phyloP scores from a whole-genome alignment of 2,329 filamentous ascomycete genomes.

The Macrophomina phaseolina region DNA sequence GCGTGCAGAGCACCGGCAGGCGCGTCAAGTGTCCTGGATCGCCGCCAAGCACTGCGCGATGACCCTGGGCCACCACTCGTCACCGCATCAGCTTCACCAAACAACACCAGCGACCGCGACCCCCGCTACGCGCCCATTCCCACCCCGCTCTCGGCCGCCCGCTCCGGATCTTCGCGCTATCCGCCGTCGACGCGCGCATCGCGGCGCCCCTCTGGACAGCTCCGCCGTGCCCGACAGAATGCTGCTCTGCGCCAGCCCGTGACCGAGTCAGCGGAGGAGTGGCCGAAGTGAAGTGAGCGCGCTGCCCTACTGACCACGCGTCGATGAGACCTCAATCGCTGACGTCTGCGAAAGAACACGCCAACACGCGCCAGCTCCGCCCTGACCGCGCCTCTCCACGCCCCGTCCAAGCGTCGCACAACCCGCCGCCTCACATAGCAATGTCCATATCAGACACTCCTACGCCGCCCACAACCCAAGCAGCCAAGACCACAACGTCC shows the following conservation, averaged over 20 bases:
- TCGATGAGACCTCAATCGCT: not conserved
- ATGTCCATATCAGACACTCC: constrained; percentile 43
- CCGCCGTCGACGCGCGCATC: constrained; percentile 13
- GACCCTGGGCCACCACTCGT: constrained; percentile 26
- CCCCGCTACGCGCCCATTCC: constrained; percentile 15
- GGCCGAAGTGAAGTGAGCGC: constrained; percentile 26
- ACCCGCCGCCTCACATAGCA: constrained; percentile 26
- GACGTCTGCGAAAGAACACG: constrained; percentile 8
- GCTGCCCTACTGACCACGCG: not conserved
- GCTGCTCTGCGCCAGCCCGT: constrained; percentile 26
- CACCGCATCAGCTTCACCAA: constrained; percentile 26
- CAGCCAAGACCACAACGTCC: constrained; percentile 21
- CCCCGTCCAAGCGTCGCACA: constrained; percentile 25
- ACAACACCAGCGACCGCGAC: constrained; percentile 11
- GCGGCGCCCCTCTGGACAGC: constrained; percentile 17
- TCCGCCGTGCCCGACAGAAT: constrained; percentile 26
- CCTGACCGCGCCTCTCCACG: constrained; percentile 20
- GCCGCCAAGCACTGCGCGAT: not conserved
- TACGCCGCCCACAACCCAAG: constrained; percentile 39
- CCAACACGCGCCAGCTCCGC: constrained; percentile 22
- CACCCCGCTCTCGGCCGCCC: not conserved
- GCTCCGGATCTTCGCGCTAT: not conserved
- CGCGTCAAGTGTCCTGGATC: constrained; percentile 6
- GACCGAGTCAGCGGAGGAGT: constrained; percentile 28
- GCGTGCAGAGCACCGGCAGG: not conserved